Conservation (phyloP, 208 protist species). For the Trypanosoma vivax region DNA sequence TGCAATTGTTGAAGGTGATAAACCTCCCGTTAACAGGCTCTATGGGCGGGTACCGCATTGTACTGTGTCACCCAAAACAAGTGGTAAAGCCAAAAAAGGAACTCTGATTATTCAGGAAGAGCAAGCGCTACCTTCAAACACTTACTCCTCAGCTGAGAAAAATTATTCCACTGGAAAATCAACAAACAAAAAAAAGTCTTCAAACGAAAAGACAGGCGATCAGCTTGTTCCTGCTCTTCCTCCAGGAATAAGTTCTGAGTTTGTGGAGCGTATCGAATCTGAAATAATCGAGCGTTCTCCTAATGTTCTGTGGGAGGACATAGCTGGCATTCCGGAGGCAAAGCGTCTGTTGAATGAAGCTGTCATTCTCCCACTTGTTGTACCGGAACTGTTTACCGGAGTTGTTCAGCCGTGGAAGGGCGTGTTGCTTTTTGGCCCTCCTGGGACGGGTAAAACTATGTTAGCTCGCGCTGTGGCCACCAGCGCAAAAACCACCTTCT, state of each 20-base stretch:
- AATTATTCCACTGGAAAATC: background rate
- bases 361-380: constrained; percentile 56
- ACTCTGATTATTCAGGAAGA: constrained; percentile 7
- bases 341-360: constrained; percentile 77
- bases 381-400: constrained; percentile 72
- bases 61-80: constrained; percentile 7
- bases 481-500: constrained; percentile 91
- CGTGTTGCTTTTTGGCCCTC: constrained; percentile 98
- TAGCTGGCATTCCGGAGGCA: constrained; percentile 65
- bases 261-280: constrained; percentile 57
- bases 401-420: constrained; percentile 90
- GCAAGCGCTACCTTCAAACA: background rate
- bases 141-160: background rate
- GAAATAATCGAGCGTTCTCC: constrained; percentile 59
- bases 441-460: constrained; percentile 99
- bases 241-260: constrained; percentile 19
- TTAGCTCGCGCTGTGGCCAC: constrained; percentile 93
- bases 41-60: background rate
- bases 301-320: constrained; percentile 58
- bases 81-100: constrained; percentile 6
- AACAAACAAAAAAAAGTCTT: background rate
- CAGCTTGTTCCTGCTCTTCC: constrained; percentile 1
- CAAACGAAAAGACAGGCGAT: background rate
- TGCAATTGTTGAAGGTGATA: constrained; percentile 15
- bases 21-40: constrained; percentile 13